phyloP scores from a whole-genome alignment of 1,284 basidiomycete genomes.

The Ceratobasidium theobromae region DNA sequence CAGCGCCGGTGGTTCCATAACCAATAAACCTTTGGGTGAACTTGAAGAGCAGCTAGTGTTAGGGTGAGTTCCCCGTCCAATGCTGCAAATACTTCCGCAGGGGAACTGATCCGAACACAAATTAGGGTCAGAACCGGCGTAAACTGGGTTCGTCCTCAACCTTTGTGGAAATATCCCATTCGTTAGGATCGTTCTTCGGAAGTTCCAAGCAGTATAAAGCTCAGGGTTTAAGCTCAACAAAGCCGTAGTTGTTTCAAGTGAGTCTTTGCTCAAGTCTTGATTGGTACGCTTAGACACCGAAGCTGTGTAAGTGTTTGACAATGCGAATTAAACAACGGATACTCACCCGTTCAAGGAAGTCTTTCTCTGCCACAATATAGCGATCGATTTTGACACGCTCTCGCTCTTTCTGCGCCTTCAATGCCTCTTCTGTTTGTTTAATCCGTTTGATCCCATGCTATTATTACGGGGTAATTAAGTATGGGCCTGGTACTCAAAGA shows the following conservation, averaged over 20 bases:
- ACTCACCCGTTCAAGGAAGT: conserved; percentile 66
- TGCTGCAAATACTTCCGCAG: conserved; percentile 61
- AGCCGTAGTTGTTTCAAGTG: conserved; percentile 70
- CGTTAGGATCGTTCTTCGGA: conserved; percentile 74
- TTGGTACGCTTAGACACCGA: conserved; percentile 58
- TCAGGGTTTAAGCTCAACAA: conserved; percentile 84
- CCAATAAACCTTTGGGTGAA: conserved; percentile 92
- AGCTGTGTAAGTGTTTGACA: not conserved
- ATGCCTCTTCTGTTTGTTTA: conserved; percentile 60
- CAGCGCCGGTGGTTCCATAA: conserved; percentile 96
- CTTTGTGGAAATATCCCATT: conserved; percentile 68
- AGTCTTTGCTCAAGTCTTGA: conserved; percentile 64
- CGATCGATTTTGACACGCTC: conserved; percentile 75
- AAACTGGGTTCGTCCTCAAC: conserved; percentile 47
- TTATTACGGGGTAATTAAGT: not conserved
- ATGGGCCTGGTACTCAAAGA: not conserved
- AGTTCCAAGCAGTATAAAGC: conserved; percentile 94
- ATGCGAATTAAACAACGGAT: not conserved
- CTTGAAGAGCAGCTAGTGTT: conserved; percentile 76
- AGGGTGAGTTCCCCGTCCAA: conserved; percentile 75
- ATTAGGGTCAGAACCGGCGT: not conserved
- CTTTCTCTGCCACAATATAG: conserved; percentile 67
- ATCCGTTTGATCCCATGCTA: conserved; percentile 81
- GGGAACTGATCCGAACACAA: conserved; percentile 49
- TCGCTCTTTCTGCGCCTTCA: conserved; percentile 63